phyloP scores from a whole-genome alignment of 1,139 yeast genomes.

The Kodamaea fungicola region DNA sequence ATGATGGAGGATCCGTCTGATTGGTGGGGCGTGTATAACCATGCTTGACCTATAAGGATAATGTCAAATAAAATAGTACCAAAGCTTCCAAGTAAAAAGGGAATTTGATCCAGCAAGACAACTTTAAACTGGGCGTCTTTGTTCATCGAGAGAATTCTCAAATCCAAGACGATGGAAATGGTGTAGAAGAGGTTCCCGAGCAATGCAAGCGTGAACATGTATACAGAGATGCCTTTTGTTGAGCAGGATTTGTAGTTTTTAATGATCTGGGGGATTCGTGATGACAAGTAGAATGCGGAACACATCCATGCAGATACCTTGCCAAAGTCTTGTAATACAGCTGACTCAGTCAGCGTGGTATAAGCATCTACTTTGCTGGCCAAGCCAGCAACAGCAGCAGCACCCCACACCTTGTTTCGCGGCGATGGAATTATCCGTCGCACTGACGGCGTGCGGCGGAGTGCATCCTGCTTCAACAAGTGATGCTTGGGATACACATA shows the following conservation, averaged over 20 bases:
- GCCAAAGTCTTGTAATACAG: conserved; percentile 10
- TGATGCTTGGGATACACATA: conserved; percentile 18
- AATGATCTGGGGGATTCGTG: conserved; percentile 80
- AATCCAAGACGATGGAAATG: conserved; percentile 28
- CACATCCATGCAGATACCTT: conserved; percentile 85
- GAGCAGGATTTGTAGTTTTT: conserved; percentile 29
- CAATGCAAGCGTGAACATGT: conserved; percentile 35
- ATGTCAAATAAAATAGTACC: conserved; percentile 37
- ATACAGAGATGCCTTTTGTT: conserved; percentile 36
- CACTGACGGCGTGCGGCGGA: conserved; percentile 1
- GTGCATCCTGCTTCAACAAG: conserved; percentile 16
- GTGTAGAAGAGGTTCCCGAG: conserved; percentile 36
- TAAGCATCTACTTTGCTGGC: neutral
- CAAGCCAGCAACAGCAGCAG: neutral
- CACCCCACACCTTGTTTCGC: neutral
- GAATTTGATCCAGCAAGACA: conserved; percentile 27
- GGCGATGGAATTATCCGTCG: neutral
- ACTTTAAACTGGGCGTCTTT: conserved; percentile 5
- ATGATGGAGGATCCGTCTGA: conserved; percentile 3
- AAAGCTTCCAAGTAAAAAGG: conserved; percentile 35
- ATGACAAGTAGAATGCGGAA: conserved; percentile 78
- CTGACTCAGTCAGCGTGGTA: neutral
- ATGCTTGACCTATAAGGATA: conserved; percentile 31
- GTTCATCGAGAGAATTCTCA: conserved; percentile 16
- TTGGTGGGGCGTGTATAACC: conserved; percentile 18